phyloP scores from a whole-genome alignment of 2,329 filamentous ascomycete genomes.

The Albophoma yamanashiensis region DNA sequence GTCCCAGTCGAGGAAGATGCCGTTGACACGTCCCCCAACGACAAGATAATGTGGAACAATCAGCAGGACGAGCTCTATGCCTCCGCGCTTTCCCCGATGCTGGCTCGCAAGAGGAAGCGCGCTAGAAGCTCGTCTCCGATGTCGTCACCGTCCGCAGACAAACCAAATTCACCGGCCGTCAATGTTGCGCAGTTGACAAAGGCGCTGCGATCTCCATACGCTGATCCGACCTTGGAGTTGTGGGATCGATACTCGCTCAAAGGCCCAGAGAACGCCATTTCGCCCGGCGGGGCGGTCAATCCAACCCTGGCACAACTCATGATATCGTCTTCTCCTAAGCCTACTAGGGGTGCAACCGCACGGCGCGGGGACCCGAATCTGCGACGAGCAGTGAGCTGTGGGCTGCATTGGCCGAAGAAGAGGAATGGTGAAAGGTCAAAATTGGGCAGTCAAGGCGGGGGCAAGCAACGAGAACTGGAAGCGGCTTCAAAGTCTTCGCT shows the following conservation, averaged over 20 bases:
- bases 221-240: slow-evolving; percentile 62
- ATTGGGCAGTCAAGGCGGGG: slow-evolving; percentile 19
- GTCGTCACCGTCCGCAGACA: slow-evolving; percentile 50
- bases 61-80: slow-evolving; percentile 29
- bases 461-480: slow-evolving; percentile 27
- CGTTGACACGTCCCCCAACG: slow-evolving; percentile 44
- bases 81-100: slow-evolving; percentile 35
- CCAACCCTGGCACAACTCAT: slow-evolving; percentile 54
- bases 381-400: slow-evolving; percentile 58
- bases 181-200: slow-evolving; percentile 49
- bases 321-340: slow-evolving; percentile 60
- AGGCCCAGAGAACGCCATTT: slow-evolving; percentile 29
- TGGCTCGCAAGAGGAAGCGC: slow-evolving; percentile 49
- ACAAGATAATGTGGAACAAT: slow-evolving; percentile 51
- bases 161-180: slow-evolving; percentile 32
- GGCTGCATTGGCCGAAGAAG: slow-evolving; percentile 61
- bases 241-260: slow-evolving; percentile 64
- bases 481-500: slow-evolving; percentile 45
- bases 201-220: slow-evolving; percentile 53
- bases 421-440: slow-evolving; percentile 45
- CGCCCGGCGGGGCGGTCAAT: slow-evolving; percentile 35
- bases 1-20: slow-evolving; percentile 31
- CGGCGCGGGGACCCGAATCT: slow-evolving; percentile 33
- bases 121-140: slow-evolving; percentile 64
- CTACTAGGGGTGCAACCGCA: slow-evolving; percentile 30